These are phyloP conservation scores for Candida ascalaphidarum DNA, from an alignment of 805 yeast genomes.

Conservation along the genomic window DNA sequence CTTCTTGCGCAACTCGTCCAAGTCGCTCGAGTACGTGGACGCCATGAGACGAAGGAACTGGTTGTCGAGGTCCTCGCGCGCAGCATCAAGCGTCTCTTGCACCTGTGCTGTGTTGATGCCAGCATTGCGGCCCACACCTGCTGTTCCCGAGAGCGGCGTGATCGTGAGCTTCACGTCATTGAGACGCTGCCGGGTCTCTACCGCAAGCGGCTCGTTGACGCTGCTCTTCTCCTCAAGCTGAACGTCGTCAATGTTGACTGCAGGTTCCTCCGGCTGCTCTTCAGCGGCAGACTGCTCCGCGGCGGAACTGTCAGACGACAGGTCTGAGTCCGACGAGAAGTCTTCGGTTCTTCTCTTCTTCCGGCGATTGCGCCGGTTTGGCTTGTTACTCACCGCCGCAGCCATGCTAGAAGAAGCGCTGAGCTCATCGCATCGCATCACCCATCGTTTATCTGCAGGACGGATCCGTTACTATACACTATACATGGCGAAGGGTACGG, in stretches of 20 bases:
- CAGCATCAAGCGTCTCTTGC: slow-evolving; percentile 15
- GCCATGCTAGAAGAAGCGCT: no score
- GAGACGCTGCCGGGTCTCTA: slow-evolving; percentile 9
- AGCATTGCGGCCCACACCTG: slow-evolving; percentile 4
- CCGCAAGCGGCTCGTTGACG: slow-evolving; percentile 7
- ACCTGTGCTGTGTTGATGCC: slow-evolving; percentile 8
- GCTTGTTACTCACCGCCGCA: no score
- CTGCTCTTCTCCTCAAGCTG: slow-evolving; percentile 18
- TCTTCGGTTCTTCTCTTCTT: slow-evolving; percentile 83
- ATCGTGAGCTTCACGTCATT: slow-evolving; percentile 16
- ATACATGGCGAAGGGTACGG: no score
- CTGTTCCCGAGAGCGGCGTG: slow-evolving; percentile 10
- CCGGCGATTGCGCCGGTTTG: slow-evolving; percentile 42
- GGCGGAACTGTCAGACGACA: slow-evolving; percentile 31
- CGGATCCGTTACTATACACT: no score
- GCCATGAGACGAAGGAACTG: slow-evolving; percentile 50
- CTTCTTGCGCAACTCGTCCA: slow-evolving; percentile 49
- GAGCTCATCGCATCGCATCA: no score
- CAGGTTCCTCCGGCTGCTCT: slow-evolving; percentile 9
- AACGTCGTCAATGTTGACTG: slow-evolving; percentile 20
- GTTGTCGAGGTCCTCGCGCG: slow-evolving; percentile 33
- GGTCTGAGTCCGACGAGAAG: slow-evolving; percentile 46
- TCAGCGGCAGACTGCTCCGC: slow-evolving; percentile 11
- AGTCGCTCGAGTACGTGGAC: slow-evolving; percentile 50
- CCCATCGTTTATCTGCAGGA: no score